Evolutionary conservation across 495 filamentous ascomycete genomes (phyloP).

Genomic region (Xylaria longipes): DNA sequence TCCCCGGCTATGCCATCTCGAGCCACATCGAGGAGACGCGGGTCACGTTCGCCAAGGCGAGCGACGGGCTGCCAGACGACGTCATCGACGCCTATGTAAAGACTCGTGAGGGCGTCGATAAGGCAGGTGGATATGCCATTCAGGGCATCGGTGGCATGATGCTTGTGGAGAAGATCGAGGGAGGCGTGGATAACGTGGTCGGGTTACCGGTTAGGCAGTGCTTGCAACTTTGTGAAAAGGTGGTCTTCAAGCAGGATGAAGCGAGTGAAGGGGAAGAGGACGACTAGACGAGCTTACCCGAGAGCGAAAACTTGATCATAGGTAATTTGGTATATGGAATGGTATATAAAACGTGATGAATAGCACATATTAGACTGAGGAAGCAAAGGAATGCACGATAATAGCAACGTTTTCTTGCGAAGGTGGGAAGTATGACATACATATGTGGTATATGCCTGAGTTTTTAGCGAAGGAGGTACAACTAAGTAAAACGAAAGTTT

Average conservation of each 20-base stretch:
- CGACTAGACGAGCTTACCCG: conserved; percentile 18
- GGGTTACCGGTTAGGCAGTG: conserved; percentile 87
- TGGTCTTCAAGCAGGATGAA: conserved; percentile 62
- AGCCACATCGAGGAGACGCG: conserved; percentile 84
- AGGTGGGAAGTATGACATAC: not conserved
- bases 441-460: too few species aligned
- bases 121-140: conserved; percentile 94
- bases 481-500: too few species aligned
- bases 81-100: conserved; percentile 81
- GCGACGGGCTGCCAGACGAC: conserved; percentile 73
- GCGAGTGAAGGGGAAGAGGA: conserved; percentile 45
- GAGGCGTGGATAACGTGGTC: conserved; percentile 91
- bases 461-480: too few species aligned
- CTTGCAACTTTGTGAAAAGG: conserved; percentile 84
- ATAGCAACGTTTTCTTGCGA: not conserved
- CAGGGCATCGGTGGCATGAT: conserved; percentile 84
- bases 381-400: not conserved
- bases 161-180: conserved; percentile 86
- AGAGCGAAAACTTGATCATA: not conserved
- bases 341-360: conserved; percentile 12
- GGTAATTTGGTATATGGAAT: not conserved
- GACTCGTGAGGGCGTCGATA: conserved; percentile 92
- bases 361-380: not conserved
- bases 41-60: conserved; percentile 76
- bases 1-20: conserved; percentile 86